Evolutionary conservation across 2,329 filamentous ascomycete species (phyloP).

Genomic region (Thermothelomyces thermophilus): DNA sequence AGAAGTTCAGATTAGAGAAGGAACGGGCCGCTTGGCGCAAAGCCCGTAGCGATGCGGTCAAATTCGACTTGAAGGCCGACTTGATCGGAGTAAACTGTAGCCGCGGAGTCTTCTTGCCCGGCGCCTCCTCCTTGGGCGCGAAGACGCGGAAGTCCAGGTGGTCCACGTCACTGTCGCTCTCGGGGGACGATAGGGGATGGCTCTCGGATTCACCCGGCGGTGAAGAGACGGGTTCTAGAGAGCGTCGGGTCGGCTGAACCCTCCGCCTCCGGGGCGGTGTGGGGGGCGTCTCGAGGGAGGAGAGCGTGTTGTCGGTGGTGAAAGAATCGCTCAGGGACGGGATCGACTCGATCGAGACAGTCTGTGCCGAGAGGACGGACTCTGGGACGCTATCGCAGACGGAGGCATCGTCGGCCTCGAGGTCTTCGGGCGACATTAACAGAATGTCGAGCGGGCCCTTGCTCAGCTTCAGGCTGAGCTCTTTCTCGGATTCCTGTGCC

Average conservation of each 20-base stretch:
- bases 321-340: conserved; percentile 53
- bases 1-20: conserved; percentile 55
- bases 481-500: conserved; percentile 51
- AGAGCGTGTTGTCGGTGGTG: conserved; percentile 42
- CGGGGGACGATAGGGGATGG: conserved; percentile 42
- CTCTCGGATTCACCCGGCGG: conserved; percentile 46
- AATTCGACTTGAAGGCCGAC: conserved; percentile 60
- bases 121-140: conserved; percentile 20
- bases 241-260: conserved; percentile 40
- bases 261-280: conserved; percentile 38
- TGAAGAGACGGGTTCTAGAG: conserved; percentile 50
- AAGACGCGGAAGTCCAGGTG: conserved; percentile 45
- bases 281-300: conserved; percentile 44
- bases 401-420: conserved; percentile 41
- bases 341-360: conserved; percentile 54
- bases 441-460: conserved; percentile 53
- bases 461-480: conserved; percentile 48
- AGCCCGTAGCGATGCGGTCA: conserved; percentile 60
- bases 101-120: conserved; percentile 30
- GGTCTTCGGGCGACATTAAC: conserved; percentile 53
- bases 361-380: conserved; percentile 47
- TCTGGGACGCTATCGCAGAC: conserved; percentile 47
- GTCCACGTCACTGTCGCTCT: conserved; percentile 36
- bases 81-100: conserved; percentile 41
- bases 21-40: conserved; percentile 58